A percentile compares a stretch with the other conserved stretches of the same genome.
These are phyloP conservation scores for Neofusicoccum ribis DNA, from an alignment of 2,329 filamentous ascomycete genomes.

Conservation along the genomic window DNA sequence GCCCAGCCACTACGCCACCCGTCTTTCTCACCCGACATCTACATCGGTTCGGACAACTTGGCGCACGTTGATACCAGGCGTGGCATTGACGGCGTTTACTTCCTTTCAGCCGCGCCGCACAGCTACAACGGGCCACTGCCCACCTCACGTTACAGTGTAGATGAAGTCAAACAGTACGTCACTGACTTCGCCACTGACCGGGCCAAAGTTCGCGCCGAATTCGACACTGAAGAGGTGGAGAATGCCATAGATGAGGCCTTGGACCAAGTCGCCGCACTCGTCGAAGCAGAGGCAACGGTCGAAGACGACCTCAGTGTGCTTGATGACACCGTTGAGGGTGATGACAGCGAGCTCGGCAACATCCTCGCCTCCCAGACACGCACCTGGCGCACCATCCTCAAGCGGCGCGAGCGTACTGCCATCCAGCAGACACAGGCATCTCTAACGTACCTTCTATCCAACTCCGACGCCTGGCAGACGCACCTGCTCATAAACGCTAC, in stretches of 20 bases:
- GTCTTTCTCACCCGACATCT: neutral
- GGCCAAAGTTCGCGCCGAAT: neutral
- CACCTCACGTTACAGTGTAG: neutral
- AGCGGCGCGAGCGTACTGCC: neutral
- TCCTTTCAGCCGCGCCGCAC: neutral
- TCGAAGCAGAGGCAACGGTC: neutral
- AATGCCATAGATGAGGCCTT: too few relatives aligned
- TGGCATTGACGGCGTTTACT: neutral
- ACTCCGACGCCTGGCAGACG: neutral
- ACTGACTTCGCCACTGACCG: neutral
- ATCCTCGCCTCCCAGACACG: neutral
- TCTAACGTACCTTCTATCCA: neutral
- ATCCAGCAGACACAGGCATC: neutral
- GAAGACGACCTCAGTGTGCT: too few relatives aligned
- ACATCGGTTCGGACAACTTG: neutral
- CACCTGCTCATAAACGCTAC: neutral
- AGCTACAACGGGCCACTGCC: neutral
- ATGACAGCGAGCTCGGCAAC: neutral
- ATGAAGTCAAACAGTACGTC: neutral
- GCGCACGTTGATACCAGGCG: neutral
- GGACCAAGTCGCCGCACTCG: neutral
- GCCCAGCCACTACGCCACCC: neutral
- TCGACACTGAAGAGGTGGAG: too few relatives aligned
- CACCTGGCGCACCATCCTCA: slow-evolving; percentile 1
- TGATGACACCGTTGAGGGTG: neutral